Conservation (phyloP, 2,329 filamentous ascomycete genomes). For the Byssochlamys sp. region DNA sequence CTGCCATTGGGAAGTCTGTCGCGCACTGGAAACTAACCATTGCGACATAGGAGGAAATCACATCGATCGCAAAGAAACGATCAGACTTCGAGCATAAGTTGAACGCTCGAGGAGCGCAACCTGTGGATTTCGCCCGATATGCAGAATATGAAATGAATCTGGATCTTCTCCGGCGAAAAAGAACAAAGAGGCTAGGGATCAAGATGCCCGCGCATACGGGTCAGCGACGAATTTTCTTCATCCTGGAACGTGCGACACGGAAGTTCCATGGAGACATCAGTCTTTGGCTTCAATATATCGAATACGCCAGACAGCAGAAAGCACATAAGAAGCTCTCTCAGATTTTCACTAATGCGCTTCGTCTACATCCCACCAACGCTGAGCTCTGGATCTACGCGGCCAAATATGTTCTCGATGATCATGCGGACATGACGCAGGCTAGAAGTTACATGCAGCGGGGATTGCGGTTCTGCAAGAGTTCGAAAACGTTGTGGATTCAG, state of each 20-base stretch:
- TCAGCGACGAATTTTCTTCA: conserved; percentile 74
- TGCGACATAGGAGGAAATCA: conserved; percentile 66
- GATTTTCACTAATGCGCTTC: conserved; percentile 58
- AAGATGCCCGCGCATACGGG: conserved; percentile 61
- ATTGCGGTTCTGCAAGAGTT: conserved; percentile 73
- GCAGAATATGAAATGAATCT: conserved; percentile 59
- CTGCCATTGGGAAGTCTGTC: conserved; percentile 1
- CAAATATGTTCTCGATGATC: conserved; percentile 63
- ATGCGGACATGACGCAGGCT: conserved; percentile 79
- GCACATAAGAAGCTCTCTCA: conserved; percentile 52
- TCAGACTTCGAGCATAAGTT: conserved; percentile 89
- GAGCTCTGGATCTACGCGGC: conserved; percentile 80
- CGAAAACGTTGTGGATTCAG: conserved; percentile 70
- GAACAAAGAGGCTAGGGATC: conserved; percentile 70
- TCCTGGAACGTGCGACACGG: conserved; percentile 75
- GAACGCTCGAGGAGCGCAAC: conserved; percentile 66
- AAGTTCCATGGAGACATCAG: conserved; percentile 72
- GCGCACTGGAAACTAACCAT: background rate
- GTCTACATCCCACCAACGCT: conserved; percentile 74
- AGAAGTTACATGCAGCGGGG: conserved; percentile 81
- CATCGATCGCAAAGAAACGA: conserved; percentile 75
- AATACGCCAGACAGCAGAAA: conserved; percentile 62
- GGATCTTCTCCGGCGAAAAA: conserved; percentile 69
- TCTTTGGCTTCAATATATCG: conserved; percentile 84
- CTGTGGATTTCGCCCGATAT: conserved; percentile 76